A percentile compares a stretch with the other conserved stretches of the same genome.
phyloP scores from a whole-genome alignment of 768 basidiomycete genomes.

The Rhodotorula babjevae region DNA sequence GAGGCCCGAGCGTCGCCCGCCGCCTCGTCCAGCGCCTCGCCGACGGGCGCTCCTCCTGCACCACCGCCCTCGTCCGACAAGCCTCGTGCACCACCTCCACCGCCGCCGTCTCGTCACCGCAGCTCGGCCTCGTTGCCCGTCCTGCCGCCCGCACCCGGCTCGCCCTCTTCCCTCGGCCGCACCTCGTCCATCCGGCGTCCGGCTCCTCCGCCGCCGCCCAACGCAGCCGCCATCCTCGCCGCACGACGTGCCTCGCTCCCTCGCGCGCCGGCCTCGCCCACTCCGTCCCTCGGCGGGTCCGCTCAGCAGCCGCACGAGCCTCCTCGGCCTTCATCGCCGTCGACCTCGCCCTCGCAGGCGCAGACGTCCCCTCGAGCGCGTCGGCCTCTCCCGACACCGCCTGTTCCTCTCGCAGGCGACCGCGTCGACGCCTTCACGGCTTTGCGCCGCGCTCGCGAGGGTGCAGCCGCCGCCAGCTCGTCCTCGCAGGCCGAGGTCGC shows the following conservation, averaged over 20 bases:
- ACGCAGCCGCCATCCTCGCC: conserved; percentile 5
- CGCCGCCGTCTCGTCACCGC: conserved; percentile 1
- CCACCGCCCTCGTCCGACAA: neutral
- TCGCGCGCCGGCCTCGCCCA: neutral
- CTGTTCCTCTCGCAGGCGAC: neutral
- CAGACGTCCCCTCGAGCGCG: neutral
- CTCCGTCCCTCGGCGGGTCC: neutral
- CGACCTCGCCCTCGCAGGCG: neutral
- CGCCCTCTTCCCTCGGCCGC: neutral
- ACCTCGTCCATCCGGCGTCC: neutral
- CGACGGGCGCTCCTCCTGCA: neutral
- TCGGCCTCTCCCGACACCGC: conserved; percentile 25
- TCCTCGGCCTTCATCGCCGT: too few species aligned
- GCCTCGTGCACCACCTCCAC: neutral
- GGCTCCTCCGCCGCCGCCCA: neutral
- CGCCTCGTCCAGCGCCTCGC: neutral
- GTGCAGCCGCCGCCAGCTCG: too few species aligned
- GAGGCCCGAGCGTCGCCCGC: neutral
- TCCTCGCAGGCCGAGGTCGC: too few species aligned
- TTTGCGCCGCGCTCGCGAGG: neutral
- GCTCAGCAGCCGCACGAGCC: neutral
- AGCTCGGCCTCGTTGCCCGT: neutral
- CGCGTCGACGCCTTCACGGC: conserved; percentile 32
- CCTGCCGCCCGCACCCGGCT: neutral
- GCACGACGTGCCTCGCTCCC: neutral